Conservation (phyloP, 2,329 filamentous ascomycete species). For the Proliferodiscus dingleyae region DNA sequence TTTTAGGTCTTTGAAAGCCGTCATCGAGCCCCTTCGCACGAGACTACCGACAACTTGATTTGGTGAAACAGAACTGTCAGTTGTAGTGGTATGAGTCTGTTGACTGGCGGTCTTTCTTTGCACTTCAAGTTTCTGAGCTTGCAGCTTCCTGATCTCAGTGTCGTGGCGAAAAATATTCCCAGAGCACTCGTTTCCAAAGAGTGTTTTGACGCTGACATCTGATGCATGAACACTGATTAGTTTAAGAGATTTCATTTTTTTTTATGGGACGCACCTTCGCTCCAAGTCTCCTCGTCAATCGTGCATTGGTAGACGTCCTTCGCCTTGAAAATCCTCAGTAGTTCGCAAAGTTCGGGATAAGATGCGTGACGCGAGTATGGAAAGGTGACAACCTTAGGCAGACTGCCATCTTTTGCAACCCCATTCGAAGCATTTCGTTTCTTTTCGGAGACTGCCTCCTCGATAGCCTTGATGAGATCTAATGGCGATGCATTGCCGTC, state of each 20-base stretch:
- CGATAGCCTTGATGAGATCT: conserved; percentile 23
- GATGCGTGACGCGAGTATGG: conserved; percentile 90
- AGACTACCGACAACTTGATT: neutral
- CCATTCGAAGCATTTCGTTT: neutral
- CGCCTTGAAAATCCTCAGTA: conserved; percentile 65
- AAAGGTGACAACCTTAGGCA: conserved; percentile 49
- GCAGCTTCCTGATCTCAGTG: conserved; percentile 44
- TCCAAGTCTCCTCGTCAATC: conserved; percentile 60
- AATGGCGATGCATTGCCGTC: conserved; percentile 19
- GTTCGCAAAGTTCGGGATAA: conserved; percentile 68
- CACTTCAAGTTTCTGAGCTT: neutral
- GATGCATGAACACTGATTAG: conserved; percentile 20
- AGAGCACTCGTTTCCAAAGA: conserved; percentile 70
- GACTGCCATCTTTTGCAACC: neutral
- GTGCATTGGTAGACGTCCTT: conserved; percentile 82
- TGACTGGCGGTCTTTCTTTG: conserved; percentile 1
- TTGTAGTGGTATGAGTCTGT: conserved; percentile 15
- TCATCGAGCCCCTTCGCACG: neutral
- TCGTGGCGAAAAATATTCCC: conserved; percentile 61
- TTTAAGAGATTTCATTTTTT: too few species aligned
- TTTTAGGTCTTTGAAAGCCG: neutral
- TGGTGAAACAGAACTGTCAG: neutral
- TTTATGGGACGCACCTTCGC: conserved; percentile 34
- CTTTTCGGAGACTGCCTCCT: conserved; percentile 14
- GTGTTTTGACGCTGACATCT: conserved; percentile 55